Evolutionary conservation across 495 filamentous ascomycete species (phyloP).

Genomic region (Neurospora sp.): DNA sequence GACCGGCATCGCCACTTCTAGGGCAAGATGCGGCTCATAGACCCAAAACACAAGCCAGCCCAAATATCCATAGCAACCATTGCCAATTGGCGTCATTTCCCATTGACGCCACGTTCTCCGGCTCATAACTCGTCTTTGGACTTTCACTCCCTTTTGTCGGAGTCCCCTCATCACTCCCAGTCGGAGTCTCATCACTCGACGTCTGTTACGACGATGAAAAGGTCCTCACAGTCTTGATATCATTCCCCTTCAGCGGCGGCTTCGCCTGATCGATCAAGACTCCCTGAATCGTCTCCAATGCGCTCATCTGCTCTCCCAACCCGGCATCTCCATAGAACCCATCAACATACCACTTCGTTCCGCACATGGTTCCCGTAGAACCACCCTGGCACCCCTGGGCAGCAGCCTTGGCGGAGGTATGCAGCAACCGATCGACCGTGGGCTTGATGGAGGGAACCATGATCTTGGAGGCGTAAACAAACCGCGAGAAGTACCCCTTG

Average conservation of each 20-base stretch:
- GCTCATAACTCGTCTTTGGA: background rate
- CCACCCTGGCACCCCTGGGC: conserved; percentile 55
- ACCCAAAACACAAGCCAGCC: background rate
- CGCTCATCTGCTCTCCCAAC: conserved; percentile 63
- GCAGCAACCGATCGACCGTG: conserved; percentile 41
- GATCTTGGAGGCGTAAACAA: conserved; percentile 54
- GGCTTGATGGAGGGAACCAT: conserved; percentile 47
- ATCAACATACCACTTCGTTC: conserved; percentile 55
- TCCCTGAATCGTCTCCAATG: conserved; percentile 57
- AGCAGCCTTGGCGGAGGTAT: conserved; percentile 52
- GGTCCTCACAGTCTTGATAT: conserved; percentile 30
- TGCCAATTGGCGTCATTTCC: background rate
- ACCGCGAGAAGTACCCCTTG: conserved; percentile 71
- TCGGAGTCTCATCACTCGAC: background rate
- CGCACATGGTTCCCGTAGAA: conserved; percentile 48
- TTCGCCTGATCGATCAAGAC: conserved; percentile 30
- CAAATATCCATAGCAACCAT: background rate
- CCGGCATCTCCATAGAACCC: conserved; percentile 51
- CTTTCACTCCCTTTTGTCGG: background rate
- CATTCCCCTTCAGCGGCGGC: conserved; percentile 28
- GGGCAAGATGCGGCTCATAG: background rate
- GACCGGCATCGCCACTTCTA: background rate
- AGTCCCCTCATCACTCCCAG: background rate
- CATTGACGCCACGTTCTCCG: background rate
- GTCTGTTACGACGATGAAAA: conserved; percentile 4